Evolutionary conservation across 2,329 filamentous ascomycete species (phyloP).

Genomic region (Aspergillus novofumigatus): DNA sequence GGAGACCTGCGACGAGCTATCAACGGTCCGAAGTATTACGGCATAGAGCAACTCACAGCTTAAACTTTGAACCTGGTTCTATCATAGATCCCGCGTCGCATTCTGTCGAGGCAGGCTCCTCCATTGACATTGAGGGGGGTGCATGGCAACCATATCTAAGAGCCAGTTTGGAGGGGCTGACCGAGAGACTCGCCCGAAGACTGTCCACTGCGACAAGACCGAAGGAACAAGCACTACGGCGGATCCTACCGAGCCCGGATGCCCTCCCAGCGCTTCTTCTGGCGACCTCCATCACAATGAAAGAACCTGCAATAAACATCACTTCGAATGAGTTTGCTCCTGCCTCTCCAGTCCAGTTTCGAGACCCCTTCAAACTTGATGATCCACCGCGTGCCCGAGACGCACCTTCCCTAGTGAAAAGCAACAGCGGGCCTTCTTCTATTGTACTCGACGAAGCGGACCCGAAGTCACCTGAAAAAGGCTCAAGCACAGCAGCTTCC

Average conservation of each 20-base stretch:
- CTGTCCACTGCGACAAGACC: slow-evolving; percentile 35
- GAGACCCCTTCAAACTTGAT: slow-evolving; percentile 27
- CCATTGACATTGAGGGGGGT: slow-evolving; percentile 12
- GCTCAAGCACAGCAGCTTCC: slow-evolving; percentile 17
- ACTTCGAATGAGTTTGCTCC: slow-evolving; percentile 22
- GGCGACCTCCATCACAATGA: slow-evolving; percentile 35
- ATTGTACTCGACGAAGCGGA: slow-evolving; percentile 20
- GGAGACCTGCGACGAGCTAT: slow-evolving; percentile 60
- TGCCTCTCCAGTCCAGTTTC: slow-evolving; percentile 25
- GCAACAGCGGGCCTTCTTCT: slow-evolving; percentile 13
- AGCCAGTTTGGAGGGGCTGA: slow-evolving; percentile 20
- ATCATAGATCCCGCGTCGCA: slow-evolving; percentile 6
- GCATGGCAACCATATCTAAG: slow-evolving; percentile 40
- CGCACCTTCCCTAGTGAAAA: slow-evolving; percentile 6
- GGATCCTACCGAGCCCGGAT: slow-evolving; percentile 42
- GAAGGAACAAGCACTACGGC: slow-evolving; percentile 36
- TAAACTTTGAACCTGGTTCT: slow-evolving; percentile 25
- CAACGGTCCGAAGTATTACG: slow-evolving; percentile 55
- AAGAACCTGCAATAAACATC: slow-evolving; percentile 19
- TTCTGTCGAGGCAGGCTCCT: background rate
- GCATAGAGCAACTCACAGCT: slow-evolving; percentile 35
- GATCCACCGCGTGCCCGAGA: slow-evolving; percentile 5
- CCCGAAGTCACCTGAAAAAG: slow-evolving; percentile 18
- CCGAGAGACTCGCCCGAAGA: slow-evolving; percentile 37
- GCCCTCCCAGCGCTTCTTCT: slow-evolving; percentile 48